Base-by-base conservation (phyloP, 352 stramenopile genomes). In the Phytopythium ostracodes region DNA sequence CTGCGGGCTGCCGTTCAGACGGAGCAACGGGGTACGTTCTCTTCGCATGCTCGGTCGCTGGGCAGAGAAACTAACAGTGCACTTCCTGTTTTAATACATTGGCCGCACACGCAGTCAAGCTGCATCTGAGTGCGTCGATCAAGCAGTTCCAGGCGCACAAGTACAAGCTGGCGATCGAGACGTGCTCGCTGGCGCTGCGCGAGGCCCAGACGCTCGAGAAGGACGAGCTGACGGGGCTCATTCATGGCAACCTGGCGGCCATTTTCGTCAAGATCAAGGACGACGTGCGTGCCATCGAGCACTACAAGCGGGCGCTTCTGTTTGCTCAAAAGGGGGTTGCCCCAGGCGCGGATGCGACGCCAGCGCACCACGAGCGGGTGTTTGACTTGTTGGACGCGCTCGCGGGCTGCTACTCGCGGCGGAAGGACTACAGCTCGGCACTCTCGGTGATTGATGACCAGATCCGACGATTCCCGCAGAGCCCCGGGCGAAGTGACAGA, bases 201-300 rank as follows among this genome's bases (percentile, higher is more conserved):
- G 78, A 84, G 58, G 75, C 71, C 20, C 72, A 89, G 27, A 25
- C 69, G 43, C 67, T 91, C n/a, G 64, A 77, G 35, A 84, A 83
- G 40, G 75, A 76, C 60, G 81, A 89, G 44, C 75, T 86, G n/a
- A 89, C 75, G 43, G 78, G 75, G 14, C 43, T 89, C 25, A 81
- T 91, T 29, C 81, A 91, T 62, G 74, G 77, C 31, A 89, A 91
- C 59, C 57, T 91, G 17, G 81, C 81, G 7, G 72, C 79, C 1
- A 81, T 78, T 14, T 85, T 87, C 51, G 63, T 72, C 17, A 82
- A 84, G 35, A 64, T 74, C 36, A 76, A 83, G 24, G 71, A 86
- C 63, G 73, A 88, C 50, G 63, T 72, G 25, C 77, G 81, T 36
- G 82, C 82, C 8, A 81, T 88, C 44, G 72, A 84, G 47, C 79